phyloP scores from a whole-genome alignment of 2,329 filamentous ascomycete genomes.

The Sporothrix brasiliensis region DNA sequence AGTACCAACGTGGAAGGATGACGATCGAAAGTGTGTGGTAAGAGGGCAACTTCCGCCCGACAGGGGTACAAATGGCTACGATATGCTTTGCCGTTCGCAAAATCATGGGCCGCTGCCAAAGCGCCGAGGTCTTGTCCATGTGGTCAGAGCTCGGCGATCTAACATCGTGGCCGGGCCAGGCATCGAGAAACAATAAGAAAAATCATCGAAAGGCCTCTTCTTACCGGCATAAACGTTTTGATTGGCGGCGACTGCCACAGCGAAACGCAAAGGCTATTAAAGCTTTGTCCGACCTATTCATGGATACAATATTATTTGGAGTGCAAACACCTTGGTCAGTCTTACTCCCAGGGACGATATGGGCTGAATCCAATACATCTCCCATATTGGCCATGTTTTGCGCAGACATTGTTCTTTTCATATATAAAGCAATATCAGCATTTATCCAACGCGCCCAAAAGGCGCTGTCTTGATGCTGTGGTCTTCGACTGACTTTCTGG shows the following conservation, averaged over 20 bases:
- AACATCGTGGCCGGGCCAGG: conserved; percentile 9
- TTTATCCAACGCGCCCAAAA: conserved; percentile 10
- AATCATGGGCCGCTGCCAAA: neutral
- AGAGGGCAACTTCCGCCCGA: neutral
- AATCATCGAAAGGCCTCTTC: neutral
- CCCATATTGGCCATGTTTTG: neutral
- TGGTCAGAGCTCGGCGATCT: neutral
- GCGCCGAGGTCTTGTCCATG: too few species aligned
- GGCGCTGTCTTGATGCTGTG: neutral
- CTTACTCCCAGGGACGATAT: neutral
- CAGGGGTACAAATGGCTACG: neutral
- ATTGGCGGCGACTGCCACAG: neutral
- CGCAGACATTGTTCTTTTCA: neutral
- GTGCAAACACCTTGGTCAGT: conserved; percentile 6
- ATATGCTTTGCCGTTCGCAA: neutral
- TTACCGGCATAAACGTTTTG: conserved; percentile 14
- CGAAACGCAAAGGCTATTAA: neutral
- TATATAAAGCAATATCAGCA: conserved; percentile 4
- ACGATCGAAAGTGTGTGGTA: neutral
- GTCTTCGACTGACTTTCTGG: neutral
- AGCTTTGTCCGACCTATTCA: neutral
- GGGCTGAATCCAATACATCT: neutral
- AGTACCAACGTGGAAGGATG: neutral
- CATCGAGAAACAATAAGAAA: neutral
- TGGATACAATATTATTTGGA: neutral